Evolutionary conservation across 139 green algal genomes (phyloP).

Genomic region (Micractinium sp.): DNA sequence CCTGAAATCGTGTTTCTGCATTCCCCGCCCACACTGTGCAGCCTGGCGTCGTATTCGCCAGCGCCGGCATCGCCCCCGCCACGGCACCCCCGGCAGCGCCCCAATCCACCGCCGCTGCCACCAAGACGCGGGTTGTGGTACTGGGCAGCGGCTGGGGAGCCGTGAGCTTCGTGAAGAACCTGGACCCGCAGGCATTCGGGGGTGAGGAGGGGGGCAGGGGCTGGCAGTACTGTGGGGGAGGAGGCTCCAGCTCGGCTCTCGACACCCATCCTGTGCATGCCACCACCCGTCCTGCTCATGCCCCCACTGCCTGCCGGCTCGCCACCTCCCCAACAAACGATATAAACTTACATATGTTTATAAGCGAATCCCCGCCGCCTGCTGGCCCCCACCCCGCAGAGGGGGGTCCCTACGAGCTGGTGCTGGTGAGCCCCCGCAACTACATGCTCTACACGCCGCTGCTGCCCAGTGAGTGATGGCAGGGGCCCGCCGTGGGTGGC

Average conservation of each 20-base stretch:
- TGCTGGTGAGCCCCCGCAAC: slow-evolving; percentile 38
- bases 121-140: slow-evolving; percentile 72
- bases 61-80: too few relatives aligned
- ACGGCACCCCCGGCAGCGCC: too few relatives aligned
- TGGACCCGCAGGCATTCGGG: slow-evolving; percentile 3
- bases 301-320: too few relatives aligned
- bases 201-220: neutral
- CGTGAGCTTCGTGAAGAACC: slow-evolving; percentile 67
- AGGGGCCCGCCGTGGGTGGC: neutral
- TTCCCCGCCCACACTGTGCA: too few relatives aligned
- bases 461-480: slow-evolving; percentile 37
- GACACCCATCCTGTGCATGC: too few relatives aligned
- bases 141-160: slow-evolving; percentile 92
- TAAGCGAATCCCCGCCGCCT: too few relatives aligned
- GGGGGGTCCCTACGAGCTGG: slow-evolving; percentile 1
- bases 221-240: neutral
- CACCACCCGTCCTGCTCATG: too few relatives aligned
- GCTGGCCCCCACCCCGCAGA: neutral
- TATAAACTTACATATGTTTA: too few relatives aligned
- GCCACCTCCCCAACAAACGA: too few relatives aligned
- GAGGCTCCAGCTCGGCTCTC: neutral
- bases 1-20: too few relatives aligned
- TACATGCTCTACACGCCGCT: slow-evolving; percentile 59
- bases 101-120: neutral
- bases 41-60: too few relatives aligned